Base-by-base conservation (phyloP, 2,329 filamentous ascomycete species). In the Talaromyces sp. region DNA sequence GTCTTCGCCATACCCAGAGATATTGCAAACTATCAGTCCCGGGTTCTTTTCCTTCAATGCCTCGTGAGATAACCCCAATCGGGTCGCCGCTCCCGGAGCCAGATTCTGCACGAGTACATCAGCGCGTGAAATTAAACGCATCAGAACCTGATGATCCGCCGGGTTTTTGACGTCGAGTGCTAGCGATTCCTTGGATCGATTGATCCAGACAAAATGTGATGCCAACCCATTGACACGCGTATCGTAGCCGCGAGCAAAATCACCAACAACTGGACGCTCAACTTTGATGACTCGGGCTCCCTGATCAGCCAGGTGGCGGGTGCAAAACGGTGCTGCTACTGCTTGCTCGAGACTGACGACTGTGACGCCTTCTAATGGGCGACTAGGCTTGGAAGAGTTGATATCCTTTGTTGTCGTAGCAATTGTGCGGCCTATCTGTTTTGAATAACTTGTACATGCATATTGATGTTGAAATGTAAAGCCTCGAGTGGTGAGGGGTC, bases 121-220 rank as follows among this genome's bases (percentile, higher is more conserved):
- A 2, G 81, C 77, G 24, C 74, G 75, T 8, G 66, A 64, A 0
- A 84, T 66, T 1, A 83, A 70, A 13, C 71, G 73, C 67, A 73
- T 77, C n/a, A 83, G 67, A 0, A 80, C 67, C 0, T 67, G 63
- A 52, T 82, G 73, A 51, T 83, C 78, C 6, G 70, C 67, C 0
- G 74, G 63, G 11, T 75, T 65, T 62, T 84, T 84, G 17, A 84
- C 64, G 49, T 84, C 77, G 0, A 84, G 72, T 0, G 80, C 80
- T 9, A 84, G 68, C 54, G 79, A 82, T 66, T 84, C 80, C 58
- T 84, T 84, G 7, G 81, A 81, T 24, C 82, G 76, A 62, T 83
- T 84, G 0, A 78, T 74, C 81, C 82, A 84, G n/a, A 84, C 75
- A 60, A 84, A 84, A 64, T 84, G 81, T 0, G 82, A 84, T 0